phyloP scores from a whole-genome alignment of 257 asterid genomes.

The Penstemon eatonii region DNA sequence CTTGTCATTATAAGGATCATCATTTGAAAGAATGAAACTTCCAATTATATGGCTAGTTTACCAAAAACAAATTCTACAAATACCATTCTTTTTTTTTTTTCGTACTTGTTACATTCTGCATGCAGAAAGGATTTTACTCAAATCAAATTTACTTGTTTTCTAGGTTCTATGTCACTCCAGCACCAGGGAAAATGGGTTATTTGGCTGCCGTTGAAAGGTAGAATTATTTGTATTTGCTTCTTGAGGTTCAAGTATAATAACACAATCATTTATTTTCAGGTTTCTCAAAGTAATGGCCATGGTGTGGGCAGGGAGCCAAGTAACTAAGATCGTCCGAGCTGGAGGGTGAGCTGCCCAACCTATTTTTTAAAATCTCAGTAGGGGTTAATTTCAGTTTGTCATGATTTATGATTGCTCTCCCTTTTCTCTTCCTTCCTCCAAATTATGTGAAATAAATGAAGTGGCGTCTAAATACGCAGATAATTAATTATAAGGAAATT shows the following conservation, averaged over 20 bases:
- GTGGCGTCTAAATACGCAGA: not conserved
- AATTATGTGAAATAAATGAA: not conserved
- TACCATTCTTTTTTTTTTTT: not conserved
- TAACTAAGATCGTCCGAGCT: constrained; percentile 84
- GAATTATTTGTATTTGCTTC: constrained; percentile 13
- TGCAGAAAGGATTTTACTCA: constrained; percentile 18
- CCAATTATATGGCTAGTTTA: not conserved
- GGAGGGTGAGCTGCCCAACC: constrained; percentile 69
- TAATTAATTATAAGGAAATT: not conserved
- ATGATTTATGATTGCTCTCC: constrained; percentile 2
- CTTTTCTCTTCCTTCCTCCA: constrained; percentile 9
- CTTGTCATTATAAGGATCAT: not conserved
- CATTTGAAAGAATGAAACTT: too few relatives aligned
- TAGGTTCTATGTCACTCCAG: constrained; percentile 83
- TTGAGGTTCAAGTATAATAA: constrained; percentile 20
- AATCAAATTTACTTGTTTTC: constrained; percentile 17
- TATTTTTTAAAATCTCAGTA: constrained; percentile 18
- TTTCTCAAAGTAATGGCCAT: constrained; percentile 86
- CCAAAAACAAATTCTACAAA: constrained; percentile 7
- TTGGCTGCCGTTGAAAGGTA: constrained; percentile 78
- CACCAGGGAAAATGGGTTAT: constrained; percentile 90
- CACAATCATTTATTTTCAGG: constrained; percentile 45
- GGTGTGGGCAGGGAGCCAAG: constrained; percentile 99
- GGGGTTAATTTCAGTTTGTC: constrained; percentile 26
- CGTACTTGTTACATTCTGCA: not conserved